Percentiles rank a stretch among this genome's conserved stretches.
Evolutionary conservation across 352 stramenopile species (phyloP).

Genomic region (Sclerospora graminicola): DNA sequence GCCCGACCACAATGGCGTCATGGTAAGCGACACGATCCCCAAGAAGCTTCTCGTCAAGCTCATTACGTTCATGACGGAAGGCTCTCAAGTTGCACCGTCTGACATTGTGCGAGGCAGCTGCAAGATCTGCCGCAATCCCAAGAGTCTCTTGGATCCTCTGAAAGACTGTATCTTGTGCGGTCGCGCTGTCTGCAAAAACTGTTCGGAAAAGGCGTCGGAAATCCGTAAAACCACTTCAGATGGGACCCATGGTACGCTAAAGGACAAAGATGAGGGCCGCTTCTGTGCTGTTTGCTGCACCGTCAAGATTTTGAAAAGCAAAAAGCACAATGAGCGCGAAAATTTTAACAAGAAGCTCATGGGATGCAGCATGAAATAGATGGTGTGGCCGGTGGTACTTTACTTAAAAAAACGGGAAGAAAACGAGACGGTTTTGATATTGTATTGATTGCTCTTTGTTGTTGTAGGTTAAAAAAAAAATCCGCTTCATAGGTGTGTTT

Average conservation of each 20-base stretch:
- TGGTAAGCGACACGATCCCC: slow-evolving; percentile 66
- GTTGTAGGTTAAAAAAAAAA: too few relatives aligned
- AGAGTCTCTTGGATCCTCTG: slow-evolving; percentile 61
- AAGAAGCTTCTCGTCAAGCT: slow-evolving; percentile 72
- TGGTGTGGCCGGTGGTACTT: slow-evolving; percentile 12
- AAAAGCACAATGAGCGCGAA: slow-evolving; percentile 60
- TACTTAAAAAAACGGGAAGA: slow-evolving; percentile 22
- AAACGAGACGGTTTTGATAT: slow-evolving; percentile 25
- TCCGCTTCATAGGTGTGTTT: slow-evolving; percentile 2
- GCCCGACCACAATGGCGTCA: slow-evolving; percentile 61
- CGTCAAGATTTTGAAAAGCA: slow-evolving; percentile 62
- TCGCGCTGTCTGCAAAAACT: slow-evolving; percentile 73
- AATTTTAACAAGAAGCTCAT: slow-evolving; percentile 75
- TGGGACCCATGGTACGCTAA: slow-evolving; percentile 20
- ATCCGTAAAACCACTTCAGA: slow-evolving; percentile 41
- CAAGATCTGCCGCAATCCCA: slow-evolving; percentile 79
- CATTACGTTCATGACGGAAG: slow-evolving; percentile 71
- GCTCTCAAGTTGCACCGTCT: slow-evolving; percentile 45
- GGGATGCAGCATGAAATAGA: slow-evolving; percentile 62
- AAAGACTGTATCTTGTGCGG: slow-evolving; percentile 70
- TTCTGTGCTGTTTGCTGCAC: slow-evolving; percentile 74
- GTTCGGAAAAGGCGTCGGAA: slow-evolving; percentile 67
- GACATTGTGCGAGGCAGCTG: slow-evolving; percentile 49
- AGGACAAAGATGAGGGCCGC: slow-evolving; percentile 55
- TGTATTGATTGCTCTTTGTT: slow-evolving; percentile 10